These are phyloP conservation scores for Talaromyces sp. DNA, from an alignment of 2,329 filamentous ascomycete genomes.

Conservation along the genomic window DNA sequence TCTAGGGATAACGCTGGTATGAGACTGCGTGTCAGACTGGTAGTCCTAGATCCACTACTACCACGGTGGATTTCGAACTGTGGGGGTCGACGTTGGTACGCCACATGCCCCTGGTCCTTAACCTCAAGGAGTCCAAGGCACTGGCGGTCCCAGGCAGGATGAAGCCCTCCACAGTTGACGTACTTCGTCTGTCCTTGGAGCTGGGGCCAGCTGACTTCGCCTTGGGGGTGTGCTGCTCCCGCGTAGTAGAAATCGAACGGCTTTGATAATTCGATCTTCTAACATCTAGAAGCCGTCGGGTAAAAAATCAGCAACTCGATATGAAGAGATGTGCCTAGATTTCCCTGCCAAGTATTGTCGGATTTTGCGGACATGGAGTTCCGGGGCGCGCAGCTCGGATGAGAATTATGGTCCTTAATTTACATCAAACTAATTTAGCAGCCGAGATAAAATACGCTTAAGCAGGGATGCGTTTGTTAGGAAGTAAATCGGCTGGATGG, in stretches of 20 bases:
- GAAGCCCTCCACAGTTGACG: neutral
- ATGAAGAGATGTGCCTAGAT: constrained; percentile 3
- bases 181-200: neutral
- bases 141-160: neutral
- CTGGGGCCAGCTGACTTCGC: neutral
- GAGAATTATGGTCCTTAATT: neutral
- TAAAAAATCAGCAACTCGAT: neutral
- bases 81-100: neutral
- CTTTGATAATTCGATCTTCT: constrained; percentile 3
- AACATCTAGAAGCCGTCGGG: neutral
- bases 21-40: neutral
- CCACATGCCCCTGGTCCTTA: neutral
- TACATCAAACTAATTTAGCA: constrained; percentile 1
- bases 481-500: neutral
- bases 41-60: neutral
- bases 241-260: neutral
- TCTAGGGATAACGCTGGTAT: neutral
- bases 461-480: constrained; percentile 2
- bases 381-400: neutral
- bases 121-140: neutral
- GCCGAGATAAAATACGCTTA: neutral
- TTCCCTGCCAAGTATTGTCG: neutral
- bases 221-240: neutral
- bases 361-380: constrained; percentile 3
- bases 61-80: neutral